Base-by-base conservation (phyloP, 345 rosid genomes). In the Pseudoturritis turrita region DNA sequence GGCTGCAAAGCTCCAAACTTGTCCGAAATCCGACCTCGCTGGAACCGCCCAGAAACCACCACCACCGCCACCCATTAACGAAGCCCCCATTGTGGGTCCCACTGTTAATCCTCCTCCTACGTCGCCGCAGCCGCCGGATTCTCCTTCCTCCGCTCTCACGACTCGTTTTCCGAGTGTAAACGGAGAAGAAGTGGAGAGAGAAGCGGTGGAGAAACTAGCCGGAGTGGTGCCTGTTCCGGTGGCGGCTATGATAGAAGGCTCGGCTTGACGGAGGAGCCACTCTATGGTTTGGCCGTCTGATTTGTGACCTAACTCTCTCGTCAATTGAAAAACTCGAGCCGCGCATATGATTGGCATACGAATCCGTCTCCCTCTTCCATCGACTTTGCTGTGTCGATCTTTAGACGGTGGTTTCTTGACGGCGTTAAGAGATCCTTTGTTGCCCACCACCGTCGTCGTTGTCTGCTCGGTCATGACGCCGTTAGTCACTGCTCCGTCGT, bases 311-410 rank as follows among this genome's bases (percentile, higher is more conserved):
- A 92, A 81, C 85, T 92, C 98, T 4, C 95, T 87, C 6, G 98
- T 90, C 70, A 92, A 72, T 81, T 92, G 98, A 64, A 92, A 92
- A 56, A 93, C 98, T 4, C 98, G 84, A 14, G 98, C 98, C 10
- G 97, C 98, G 65, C 97, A 93, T 9, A 90, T 93, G 78, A 93
- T 90, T 7, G 98, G 98, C 98, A 93, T 93, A 44, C 98, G 91
- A 64, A 93, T 93, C 66, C 97, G 72, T 58, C 98, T 66, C 0
- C 98, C 98, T 3, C 97, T 88, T 1, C 98, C 98, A 44, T 93
- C 97, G 5, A 90, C 98, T 78, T 93, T 93, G 72, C 98, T 93
- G 79, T 93, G 98, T 5, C 97, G 90, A 79, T 93, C 98, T 78
- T 93, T 93, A 0, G 98, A 75, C 0, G 97, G 96, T 4, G 97